These are phyloP conservation scores for Leptographium galeiforme DNA, from an alignment of 2,329 filamentous ascomycete genomes.

Conservation along the genomic window DNA sequence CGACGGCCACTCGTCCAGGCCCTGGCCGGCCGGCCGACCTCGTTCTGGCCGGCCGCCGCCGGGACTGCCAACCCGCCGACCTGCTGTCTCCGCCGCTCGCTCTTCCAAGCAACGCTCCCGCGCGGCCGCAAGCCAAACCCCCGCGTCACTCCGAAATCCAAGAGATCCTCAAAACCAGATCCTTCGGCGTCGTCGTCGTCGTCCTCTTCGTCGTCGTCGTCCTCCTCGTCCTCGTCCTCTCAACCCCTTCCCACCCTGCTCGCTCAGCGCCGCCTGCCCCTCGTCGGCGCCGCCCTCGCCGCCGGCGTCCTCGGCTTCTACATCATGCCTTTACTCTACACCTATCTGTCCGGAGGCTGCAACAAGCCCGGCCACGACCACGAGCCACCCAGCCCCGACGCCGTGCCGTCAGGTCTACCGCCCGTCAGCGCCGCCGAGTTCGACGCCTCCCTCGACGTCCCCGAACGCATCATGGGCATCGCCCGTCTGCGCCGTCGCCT, in stretches of 20 bases:
- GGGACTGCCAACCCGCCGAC: neutral
- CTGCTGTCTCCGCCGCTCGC: neutral
- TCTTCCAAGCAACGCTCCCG: constrained; percentile 2
- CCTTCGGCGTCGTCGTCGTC: neutral
- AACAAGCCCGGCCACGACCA: constrained; percentile 2
- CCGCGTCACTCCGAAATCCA: neutral
- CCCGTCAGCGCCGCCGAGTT: constrained; percentile 37
- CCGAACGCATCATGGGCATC: constrained; percentile 45
- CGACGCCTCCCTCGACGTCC: constrained; percentile 42
- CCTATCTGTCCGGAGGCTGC: constrained; percentile 9
- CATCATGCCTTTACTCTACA: constrained; percentile 10
- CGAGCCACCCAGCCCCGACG: neutral
- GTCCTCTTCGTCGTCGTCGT: neutral
- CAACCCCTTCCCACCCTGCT: constrained; percentile 15
- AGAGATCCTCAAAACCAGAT: neutral
- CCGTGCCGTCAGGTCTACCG: constrained; percentile 18
- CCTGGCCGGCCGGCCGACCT: neutral
- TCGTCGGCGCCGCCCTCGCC: constrained; percentile 12
- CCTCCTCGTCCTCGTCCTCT: constrained; percentile 1
- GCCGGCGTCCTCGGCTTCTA: constrained; percentile 13
- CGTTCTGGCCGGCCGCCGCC: neutral
- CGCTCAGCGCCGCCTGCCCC: constrained; percentile 10
- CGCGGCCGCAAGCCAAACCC: constrained; percentile 18
- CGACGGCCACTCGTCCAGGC: neutral
- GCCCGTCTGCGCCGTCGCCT: constrained; percentile 34